Conservation (phyloP, 352 stramenopile species). For the Pythium oligandrum region DNA sequence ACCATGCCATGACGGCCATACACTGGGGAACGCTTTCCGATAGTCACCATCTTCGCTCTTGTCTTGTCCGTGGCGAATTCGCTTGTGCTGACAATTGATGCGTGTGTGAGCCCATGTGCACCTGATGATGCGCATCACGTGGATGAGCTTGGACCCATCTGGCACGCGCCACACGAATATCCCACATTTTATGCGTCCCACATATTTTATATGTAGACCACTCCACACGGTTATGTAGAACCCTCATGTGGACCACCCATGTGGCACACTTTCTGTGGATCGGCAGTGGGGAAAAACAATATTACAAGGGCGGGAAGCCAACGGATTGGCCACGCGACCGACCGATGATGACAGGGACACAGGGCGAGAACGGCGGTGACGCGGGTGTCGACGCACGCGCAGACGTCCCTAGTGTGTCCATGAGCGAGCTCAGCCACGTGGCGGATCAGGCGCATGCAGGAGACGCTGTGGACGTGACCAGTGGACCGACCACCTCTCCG, state of each 20-base stretch:
- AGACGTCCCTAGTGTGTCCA: neutral
- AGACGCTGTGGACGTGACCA: neutral
- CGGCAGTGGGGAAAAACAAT: neutral
- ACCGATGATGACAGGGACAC: neutral
- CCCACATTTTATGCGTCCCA: neutral
- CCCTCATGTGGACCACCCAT: neutral
- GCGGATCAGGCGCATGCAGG: conserved; percentile 5
- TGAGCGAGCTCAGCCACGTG: neutral
- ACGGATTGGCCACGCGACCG: neutral
- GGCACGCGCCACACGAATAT: neutral
- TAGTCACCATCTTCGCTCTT: conserved; percentile 31
- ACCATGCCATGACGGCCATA: conserved; percentile 90
- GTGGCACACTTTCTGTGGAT: neutral
- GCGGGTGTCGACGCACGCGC: neutral
- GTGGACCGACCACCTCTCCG: neutral
- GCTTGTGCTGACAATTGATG: neutral
- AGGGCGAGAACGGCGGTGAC: neutral
- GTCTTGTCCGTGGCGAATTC: conserved; percentile 1
- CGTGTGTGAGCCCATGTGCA: neutral
- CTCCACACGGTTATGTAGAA: neutral
- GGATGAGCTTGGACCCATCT: neutral
- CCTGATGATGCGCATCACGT: neutral
- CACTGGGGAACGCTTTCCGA: conserved; percentile 82
- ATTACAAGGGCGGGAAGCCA: neutral
- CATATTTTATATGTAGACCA: neutral